Evolutionary conservation across 257 asterid species (phyloP).

Genomic region (Solanum tarijense): DNA sequence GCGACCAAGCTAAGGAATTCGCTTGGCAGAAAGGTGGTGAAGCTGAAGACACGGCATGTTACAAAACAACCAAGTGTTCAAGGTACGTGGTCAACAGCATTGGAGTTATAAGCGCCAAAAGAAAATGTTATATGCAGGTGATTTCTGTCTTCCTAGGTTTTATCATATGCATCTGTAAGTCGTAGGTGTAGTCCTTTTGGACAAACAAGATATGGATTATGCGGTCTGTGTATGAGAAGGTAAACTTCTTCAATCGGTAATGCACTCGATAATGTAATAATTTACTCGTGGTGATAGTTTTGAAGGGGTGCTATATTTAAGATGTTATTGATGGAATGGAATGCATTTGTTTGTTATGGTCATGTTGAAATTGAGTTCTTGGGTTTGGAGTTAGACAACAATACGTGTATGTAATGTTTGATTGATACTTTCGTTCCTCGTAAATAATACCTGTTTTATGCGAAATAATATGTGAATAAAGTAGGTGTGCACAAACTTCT

Average conservation of each 20-base stretch:
- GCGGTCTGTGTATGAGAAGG: background rate
- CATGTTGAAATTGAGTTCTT: background rate
- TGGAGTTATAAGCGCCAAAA: constrained; percentile 24
- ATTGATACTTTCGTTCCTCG: background rate
- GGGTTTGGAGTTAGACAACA: background rate
- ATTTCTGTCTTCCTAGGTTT: background rate
- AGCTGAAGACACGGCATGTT: constrained; percentile 66
- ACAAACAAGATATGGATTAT: background rate
- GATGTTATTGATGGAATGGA: background rate
- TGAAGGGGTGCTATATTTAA: background rate
- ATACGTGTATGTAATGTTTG: background rate
- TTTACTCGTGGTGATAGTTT: background rate
- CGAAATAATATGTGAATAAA: background rate
- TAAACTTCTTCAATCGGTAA: background rate
- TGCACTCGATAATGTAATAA: background rate
- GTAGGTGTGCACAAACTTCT: background rate
- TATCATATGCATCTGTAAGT: background rate
- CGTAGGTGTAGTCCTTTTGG: background rate
- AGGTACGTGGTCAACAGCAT: constrained; percentile 78
- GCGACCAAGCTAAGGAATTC: constrained; percentile 69
- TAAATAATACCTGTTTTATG: background rate
- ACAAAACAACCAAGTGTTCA: constrained; percentile 74
- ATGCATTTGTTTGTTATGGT: background rate
- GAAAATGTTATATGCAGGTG: background rate
- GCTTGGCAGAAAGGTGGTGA: constrained; percentile 82